Conservation (phyloP, 2,329 filamentous ascomycete species). For the Colletotrichum shisoi region DNA sequence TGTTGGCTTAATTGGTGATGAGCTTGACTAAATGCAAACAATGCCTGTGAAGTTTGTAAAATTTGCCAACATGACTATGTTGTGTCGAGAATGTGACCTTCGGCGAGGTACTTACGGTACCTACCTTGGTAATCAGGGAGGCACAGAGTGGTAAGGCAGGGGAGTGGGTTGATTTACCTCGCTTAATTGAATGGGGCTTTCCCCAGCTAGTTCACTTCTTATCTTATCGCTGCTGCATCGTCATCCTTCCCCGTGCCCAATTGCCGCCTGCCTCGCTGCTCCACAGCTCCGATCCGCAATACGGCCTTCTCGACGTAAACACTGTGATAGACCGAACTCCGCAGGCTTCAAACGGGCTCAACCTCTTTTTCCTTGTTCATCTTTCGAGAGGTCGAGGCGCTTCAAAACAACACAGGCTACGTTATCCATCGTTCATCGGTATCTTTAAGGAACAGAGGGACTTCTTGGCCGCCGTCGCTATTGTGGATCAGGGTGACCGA, state of each 20-base stretch:
- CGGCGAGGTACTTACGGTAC: too few species aligned
- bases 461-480: not conserved
- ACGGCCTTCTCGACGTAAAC: constrained; percentile 16
- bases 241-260: constrained; percentile 26
- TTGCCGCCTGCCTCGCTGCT: constrained; percentile 31
- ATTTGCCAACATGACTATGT: constrained; percentile 22
- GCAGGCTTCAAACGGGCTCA: not conserved
- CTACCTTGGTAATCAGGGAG: too few species aligned
- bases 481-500: constrained; percentile 5
- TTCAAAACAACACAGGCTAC: not conserved
- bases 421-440: not conserved
- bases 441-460: not conserved
- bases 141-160: not conserved
- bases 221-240: constrained; percentile 34
- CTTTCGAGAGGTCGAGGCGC: not conserved
- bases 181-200: constrained; percentile 26
- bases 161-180: constrained; percentile 3
- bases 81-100: too few species aligned
- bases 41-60: not conserved
- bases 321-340: constrained; percentile 27
- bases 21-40: too few species aligned
- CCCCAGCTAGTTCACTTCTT: not conserved
- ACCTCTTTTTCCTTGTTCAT: not conserved
- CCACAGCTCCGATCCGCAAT: constrained; percentile 29
- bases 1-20: not conserved